Evolutionary conservation across 306 rosid genomes (phyloP), one percentile per base, ranked within the genome.

Genomic region (Glycyrrhiza uralensis): DNA sequence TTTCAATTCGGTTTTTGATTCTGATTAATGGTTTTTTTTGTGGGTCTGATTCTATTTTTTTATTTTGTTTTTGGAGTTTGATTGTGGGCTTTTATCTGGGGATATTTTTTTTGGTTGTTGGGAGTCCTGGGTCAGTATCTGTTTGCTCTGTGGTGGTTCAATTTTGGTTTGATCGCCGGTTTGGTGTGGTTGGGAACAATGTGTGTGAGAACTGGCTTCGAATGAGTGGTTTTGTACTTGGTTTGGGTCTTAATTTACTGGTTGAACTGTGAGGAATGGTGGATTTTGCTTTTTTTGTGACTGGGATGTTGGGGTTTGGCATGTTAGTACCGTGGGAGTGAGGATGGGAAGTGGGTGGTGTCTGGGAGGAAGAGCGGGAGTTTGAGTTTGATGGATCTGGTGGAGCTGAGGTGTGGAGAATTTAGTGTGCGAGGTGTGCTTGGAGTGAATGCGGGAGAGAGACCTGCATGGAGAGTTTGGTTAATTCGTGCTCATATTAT

Each of bases 121-220:
- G 18, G 29, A 39, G 63, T 41, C 44, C 61, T 73, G 64, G 58
- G 63, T 63, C 32, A 51, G 61, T 51, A 59, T 29, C 7, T 67
- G 59, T 57, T 74, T 78, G 75, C 20, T 74, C 41, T 5, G 15
- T 29, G 49, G 61, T 55, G 73, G 61, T 60, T 65, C 60, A 59
- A 42, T 75, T 71, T 4, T 71, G 23, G 47, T 71, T 66, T 79
- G 74, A 35, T 79, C 28, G 67, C 15, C 13, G 66, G 54, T 44
- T 64, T 76, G 62, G 47, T 20, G 77, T 39, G 66, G 72, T 64
- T 74, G 63, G 50, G 72, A 47, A 57, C 51, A 80, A 76, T 72
- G 82, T 38, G 61, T 26, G 36, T 66, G 67, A 33, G 9, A 42
- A 50, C 71, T 76, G 60, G 74, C 82, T 45, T 66, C 6, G 5